phyloP scores from a whole-genome alignment of 2,329 filamentous ascomycete genomes.

The Chaetoscypha palmicola region DNA sequence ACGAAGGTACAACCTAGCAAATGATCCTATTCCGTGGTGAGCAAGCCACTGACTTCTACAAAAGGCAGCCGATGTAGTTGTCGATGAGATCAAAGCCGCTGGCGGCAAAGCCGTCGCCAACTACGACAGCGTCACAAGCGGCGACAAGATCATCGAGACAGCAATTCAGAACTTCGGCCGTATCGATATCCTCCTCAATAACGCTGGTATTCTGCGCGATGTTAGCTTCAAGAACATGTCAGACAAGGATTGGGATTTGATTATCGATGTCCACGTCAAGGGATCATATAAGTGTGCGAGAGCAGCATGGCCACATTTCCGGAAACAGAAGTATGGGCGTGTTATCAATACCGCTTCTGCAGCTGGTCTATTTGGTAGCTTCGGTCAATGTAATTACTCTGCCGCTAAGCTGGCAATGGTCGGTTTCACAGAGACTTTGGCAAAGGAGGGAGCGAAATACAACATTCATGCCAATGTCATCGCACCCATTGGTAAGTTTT shows the following conservation, averaged over 20 bases:
- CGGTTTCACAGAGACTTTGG: slow-evolving; percentile 94
- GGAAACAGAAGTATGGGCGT: slow-evolving; percentile 96
- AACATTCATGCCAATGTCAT: slow-evolving; percentile 96
- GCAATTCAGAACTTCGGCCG: slow-evolving; percentile 76
- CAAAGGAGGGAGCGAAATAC: slow-evolving; percentile 96
- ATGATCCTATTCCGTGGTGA: neutral
- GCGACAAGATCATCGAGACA: slow-evolving; percentile 89
- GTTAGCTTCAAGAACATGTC: slow-evolving; percentile 99
- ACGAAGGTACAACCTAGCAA: slow-evolving; percentile 56
- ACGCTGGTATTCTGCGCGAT: slow-evolving; percentile 87
- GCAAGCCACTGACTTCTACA: neutral
- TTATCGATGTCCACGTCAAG: slow-evolving; percentile 85
- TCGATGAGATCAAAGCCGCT: slow-evolving; percentile 74
- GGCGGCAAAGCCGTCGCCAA: slow-evolving; percentile 96
- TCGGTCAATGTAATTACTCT: slow-evolving; percentile 95
- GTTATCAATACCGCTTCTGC: slow-evolving; percentile 97
- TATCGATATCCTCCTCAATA: slow-evolving; percentile 94
- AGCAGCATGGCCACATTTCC: slow-evolving; percentile 95
- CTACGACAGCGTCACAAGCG: slow-evolving; percentile 91
- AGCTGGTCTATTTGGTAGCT: slow-evolving; percentile 89
- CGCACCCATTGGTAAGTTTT: slow-evolving; percentile 61
- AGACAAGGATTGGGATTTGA: slow-evolving; percentile 92
- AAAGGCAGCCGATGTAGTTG: slow-evolving; percentile 67
- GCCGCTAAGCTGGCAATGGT: slow-evolving; percentile 93
- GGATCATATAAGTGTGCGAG: slow-evolving; percentile 93